A percentile compares a stretch with the other conserved stretches of the same genome.
These are phyloP conservation scores for Tricholoma sp. DNA, from an alignment of 768 basidiomycete species.

Conservation along the genomic window DNA sequence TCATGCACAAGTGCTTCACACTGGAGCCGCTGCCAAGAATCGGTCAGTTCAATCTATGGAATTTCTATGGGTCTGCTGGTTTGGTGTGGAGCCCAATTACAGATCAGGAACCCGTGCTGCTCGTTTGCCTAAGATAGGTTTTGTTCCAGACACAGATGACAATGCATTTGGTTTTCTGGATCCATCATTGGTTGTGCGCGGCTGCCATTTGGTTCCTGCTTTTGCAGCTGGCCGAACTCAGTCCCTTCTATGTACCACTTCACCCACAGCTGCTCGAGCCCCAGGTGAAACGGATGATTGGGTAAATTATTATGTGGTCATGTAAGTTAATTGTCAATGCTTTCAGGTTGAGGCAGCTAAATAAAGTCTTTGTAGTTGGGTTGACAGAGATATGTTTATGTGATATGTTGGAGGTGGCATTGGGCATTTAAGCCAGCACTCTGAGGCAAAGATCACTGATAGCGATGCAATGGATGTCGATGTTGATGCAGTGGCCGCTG, in stretches of 20 bases:
- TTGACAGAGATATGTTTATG: too few species aligned
- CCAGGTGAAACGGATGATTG: too few species aligned
- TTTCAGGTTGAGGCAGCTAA: background rate
- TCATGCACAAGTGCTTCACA: too few species aligned
- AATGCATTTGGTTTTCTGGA: constrained; percentile 23
- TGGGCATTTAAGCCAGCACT: background rate
- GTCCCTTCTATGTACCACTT: constrained; percentile 14
- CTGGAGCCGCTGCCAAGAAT: background rate
- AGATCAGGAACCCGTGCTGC: background rate
- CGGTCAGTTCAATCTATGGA: too few species aligned
- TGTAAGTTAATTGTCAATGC: background rate
- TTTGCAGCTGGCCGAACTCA: constrained; percentile 18
- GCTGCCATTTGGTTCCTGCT: constrained; percentile 25
- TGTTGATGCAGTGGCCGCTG: too few species aligned
- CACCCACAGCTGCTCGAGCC: too few species aligned
- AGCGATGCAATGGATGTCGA: background rate
- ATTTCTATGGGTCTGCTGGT: background rate
- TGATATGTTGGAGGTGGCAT: too few species aligned
- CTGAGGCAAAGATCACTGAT: too few species aligned
- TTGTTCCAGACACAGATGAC: constrained; percentile 17
- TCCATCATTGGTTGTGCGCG: constrained; percentile 14
- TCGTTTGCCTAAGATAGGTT: constrained; percentile 21
- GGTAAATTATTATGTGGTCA: constrained; percentile 1
- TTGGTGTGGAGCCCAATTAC: too few species aligned
- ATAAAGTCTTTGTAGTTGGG: background rate